phyloP scores from a whole-genome alignment of 495 filamentous ascomycete species.

The Aspergillus leporis region DNA sequence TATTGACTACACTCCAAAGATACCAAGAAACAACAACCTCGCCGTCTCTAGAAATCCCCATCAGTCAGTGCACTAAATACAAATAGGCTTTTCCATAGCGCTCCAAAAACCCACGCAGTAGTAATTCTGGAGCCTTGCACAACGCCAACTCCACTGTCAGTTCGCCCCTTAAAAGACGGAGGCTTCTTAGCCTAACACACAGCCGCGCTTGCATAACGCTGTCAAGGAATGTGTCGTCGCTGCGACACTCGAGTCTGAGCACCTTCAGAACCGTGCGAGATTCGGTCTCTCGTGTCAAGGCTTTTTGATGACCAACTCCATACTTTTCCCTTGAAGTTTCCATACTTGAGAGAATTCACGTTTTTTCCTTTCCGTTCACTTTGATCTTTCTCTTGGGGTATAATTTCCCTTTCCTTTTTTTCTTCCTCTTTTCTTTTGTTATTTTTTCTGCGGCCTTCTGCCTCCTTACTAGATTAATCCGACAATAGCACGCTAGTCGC shows the following conservation, averaged over 20 bases:
- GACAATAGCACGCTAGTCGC: neutral
- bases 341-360: neutral
- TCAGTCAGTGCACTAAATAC: conserved; percentile 14
- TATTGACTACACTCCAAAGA: neutral
- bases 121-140: conserved; percentile 24
- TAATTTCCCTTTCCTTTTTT: neutral
- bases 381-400: neutral
- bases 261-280: conserved; percentile 24
- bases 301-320: conserved; percentile 9
- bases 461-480: neutral
- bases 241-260: conserved; percentile 26
- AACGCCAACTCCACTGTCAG: conserved; percentile 27
- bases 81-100: conserved; percentile 24
- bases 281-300: conserved; percentile 12
- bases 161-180: conserved; percentile 23
- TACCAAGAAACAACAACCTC: neutral
- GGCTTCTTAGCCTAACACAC: conserved; percentile 31
- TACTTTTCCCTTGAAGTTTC: conserved; percentile 6
- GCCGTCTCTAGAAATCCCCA: neutral
- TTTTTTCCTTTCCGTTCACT: neutral
- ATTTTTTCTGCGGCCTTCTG: conserved; percentile 8
- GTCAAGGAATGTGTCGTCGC: conserved; percentile 30
- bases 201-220: conserved; percentile 33
- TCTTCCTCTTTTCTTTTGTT: conserved; percentile 7
- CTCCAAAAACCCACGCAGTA: conserved; percentile 20